Conservation (phyloP, 2,329 filamentous ascomycete species). For the Ciborinia camelliae region DNA sequence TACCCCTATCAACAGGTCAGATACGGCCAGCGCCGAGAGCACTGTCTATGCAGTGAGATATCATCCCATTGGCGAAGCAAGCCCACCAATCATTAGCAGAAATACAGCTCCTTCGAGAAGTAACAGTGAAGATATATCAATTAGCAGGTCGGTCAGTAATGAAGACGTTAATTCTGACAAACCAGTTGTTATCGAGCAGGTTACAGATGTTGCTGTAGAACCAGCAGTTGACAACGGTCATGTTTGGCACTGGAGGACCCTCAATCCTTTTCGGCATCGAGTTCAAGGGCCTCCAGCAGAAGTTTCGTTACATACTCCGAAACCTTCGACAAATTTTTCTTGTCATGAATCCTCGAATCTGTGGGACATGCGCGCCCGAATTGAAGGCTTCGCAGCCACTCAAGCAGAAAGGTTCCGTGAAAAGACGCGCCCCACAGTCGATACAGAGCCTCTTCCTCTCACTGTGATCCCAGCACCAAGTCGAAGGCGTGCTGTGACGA, state of each 20-base stretch:
- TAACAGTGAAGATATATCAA: conserved; percentile 31
- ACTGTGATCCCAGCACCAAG: conserved; percentile 60
- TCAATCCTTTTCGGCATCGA: conserved; percentile 35
- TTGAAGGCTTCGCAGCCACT: conserved; percentile 59
- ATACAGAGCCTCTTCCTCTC: conserved; percentile 55
- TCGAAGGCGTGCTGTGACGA: conserved; percentile 54
- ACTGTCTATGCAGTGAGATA: conserved; percentile 63
- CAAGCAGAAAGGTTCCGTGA: conserved; percentile 60
- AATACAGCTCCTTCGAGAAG: conserved; percentile 22
- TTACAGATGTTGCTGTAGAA: neutral
- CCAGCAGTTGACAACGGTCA: conserved; percentile 14
- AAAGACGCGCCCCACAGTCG: conserved; percentile 50
- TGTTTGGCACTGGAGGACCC: conserved; percentile 25
- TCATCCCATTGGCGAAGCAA: conserved; percentile 50
- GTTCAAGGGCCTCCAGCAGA: conserved; percentile 35
- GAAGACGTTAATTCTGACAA: conserved; percentile 23
- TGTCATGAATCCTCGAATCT: conserved; percentile 32
- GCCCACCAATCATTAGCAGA: conserved; percentile 24
- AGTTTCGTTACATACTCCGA: conserved; percentile 33
- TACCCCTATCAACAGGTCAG: conserved; percentile 58
- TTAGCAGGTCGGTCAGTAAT: conserved; percentile 16
- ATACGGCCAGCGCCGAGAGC: conserved; percentile 61
- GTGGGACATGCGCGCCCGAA: conserved; percentile 55
- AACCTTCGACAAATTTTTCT: conserved; percentile 22
- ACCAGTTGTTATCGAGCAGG: conserved; percentile 31